Percentiles rank a stretch among this genome's conserved stretches.
Conservation (phyloP, 2,329 filamentous ascomycete species). For the Sarocladiaceae sp. region DNA sequence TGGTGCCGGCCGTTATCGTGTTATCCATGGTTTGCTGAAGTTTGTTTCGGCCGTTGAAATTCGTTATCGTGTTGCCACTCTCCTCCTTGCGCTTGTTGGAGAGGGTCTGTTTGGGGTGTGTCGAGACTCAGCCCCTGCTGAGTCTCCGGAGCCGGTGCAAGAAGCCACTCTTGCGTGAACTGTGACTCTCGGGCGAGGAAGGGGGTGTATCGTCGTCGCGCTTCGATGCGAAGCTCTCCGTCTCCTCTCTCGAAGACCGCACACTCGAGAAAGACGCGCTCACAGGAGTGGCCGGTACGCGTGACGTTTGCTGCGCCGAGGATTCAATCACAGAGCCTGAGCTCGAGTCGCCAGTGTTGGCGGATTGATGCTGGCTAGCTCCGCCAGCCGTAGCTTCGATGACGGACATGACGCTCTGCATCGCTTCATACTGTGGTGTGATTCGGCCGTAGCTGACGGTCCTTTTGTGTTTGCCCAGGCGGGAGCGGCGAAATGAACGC, state of each 20-base stretch:
- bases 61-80: not conserved
- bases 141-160: not conserved
- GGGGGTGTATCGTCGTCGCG: constrained; percentile 11
- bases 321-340: not conserved
- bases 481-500: constrained; percentile 28
- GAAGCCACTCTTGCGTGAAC: constrained; percentile 2
- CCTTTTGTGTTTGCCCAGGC: constrained; percentile 40
- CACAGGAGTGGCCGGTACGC: not conserved
- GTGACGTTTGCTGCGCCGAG: constrained; percentile 11
- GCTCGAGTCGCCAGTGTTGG: constrained; percentile 14
- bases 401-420: constrained; percentile 26
- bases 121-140: constrained; percentile 6
- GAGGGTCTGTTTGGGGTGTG: too few species aligned
- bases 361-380: constrained; percentile 17
- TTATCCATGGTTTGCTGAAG: too few species aligned
- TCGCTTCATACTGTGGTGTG: constrained; percentile 29
- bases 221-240: constrained; percentile 4
- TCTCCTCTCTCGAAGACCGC: constrained; percentile 2
- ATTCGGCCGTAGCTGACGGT: constrained; percentile 37
- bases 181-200: constrained; percentile 10
- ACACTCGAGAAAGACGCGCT: constrained; percentile 3
- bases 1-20: too few species aligned
- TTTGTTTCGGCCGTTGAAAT: too few species aligned
- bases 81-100: too few species aligned
- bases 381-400: constrained; percentile 16